Evolutionary conservation across 371 early-diverging fungal species (phyloP), one percentile per base, ranked within the genome.

Genomic region (Mortierella sp.): DNA sequence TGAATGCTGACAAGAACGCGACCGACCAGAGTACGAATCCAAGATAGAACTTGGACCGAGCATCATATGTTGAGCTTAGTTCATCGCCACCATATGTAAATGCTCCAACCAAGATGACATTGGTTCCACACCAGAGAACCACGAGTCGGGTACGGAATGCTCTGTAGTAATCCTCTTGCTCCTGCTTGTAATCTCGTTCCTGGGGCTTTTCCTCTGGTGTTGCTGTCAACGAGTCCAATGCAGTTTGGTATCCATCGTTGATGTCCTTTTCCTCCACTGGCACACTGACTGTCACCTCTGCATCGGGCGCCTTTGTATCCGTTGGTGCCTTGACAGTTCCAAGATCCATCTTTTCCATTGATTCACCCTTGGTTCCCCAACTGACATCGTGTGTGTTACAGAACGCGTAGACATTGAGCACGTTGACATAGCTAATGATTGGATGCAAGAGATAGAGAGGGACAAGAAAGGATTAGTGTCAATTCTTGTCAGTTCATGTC

Each of bases 331-430:
- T 68, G 28, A 62, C 81, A 0, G 51, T 59, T 3, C 73, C 66
- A 41, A 64, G 50, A 43, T 79, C 74, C 67, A 69, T 54, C 49
- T 58, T 66, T n/a, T 69, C 63, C 9, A 71, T 71, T 40, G 77
- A 84, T 57, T 91, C 94, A 51, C 95, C 96, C 79, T 96, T 96
- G 31, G 97, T 96, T 25, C 97, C 98, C 98, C 98, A 97, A 37
- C 83, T 80, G 61, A 97, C 95, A 70, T 98, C 98, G 79, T 93
- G 93, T 0, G 91, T 92, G 80, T 95, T 94, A 72, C 95, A 94
- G 79, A 93, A 97, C 0, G 97, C 96, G 63, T 96, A 98, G 5
- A 95, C 94, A 80, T 90, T 95, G 54, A 97, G 81, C 56, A 97
- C 92, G 76, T 96, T 97, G 59, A 94, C 83, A 43, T 85, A 72